phyloP scores from a whole-genome alignment of 306 rosid species.

The Chamaecrista fasciculata region DNA sequence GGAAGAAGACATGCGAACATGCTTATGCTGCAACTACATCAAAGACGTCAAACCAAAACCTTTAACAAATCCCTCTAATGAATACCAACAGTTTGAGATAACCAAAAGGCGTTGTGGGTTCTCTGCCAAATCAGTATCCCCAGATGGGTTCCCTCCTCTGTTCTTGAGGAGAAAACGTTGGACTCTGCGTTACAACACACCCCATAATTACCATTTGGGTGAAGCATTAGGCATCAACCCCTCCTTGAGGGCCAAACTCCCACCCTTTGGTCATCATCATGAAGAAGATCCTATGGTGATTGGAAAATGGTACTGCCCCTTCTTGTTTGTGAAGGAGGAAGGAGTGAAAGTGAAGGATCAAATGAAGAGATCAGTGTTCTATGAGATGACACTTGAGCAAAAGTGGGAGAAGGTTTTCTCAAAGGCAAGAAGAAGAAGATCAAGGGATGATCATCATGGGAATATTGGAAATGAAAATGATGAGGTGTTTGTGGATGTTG shows the following conservation, averaged over 20 bases:
- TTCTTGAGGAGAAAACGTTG: neutral
- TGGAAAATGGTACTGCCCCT: constrained; percentile 84
- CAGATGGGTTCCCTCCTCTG: neutral
- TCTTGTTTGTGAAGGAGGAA: constrained; percentile 57
- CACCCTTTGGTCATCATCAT: constrained; percentile 4
- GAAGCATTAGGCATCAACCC: no score
- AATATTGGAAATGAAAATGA: no score
- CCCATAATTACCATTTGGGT: no score
- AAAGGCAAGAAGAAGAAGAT: neutral
- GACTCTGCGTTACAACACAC: no score
- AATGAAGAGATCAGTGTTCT: constrained; percentile 46
- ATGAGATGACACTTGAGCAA: constrained; percentile 68
- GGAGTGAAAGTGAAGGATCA: constrained; percentile 44
- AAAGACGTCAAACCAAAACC: no score
- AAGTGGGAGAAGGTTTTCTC: constrained; percentile 53
- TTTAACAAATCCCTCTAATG: no score
- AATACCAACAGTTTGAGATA: neutral
- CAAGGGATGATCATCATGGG: no score
- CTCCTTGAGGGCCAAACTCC: no score
- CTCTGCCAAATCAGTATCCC: neutral
- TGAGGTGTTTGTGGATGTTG: constrained; percentile 45
- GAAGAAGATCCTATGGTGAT: no score
- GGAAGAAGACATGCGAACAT: no score
- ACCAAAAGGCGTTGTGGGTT: neutral
- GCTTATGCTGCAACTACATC: no score